Evolutionary conservation across 2,329 filamentous ascomycete species (phyloP).

Genomic region (Akanthomyces dipterigenus): DNA sequence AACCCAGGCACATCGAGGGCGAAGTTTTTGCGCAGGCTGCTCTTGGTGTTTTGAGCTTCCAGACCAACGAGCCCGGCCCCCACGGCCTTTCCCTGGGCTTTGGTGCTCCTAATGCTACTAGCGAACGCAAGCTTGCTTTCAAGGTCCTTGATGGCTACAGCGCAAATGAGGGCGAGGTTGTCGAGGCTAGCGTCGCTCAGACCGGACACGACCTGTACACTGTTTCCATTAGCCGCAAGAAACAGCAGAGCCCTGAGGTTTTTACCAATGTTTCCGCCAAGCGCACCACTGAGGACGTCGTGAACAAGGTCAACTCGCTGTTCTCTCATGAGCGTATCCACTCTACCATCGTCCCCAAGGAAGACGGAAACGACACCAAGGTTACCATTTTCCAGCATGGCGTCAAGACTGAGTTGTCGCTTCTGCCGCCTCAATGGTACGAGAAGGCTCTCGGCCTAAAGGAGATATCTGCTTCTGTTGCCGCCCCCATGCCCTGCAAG

Average conservation of each 20-base stretch:
- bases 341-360: constrained; percentile 64
- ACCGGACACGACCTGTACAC: constrained; percentile 40
- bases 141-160: constrained; percentile 54
- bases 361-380: constrained; percentile 47
- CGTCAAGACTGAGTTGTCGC: constrained; percentile 49
- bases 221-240: constrained; percentile 37
- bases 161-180: constrained; percentile 57
- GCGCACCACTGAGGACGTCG: constrained; percentile 21
- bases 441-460: constrained; percentile 81
- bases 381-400: constrained; percentile 73
- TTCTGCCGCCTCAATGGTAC: constrained; percentile 68
- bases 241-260: constrained; percentile 28
- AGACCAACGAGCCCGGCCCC: constrained; percentile 31
- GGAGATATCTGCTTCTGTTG: constrained; percentile 72
- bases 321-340: constrained; percentile 76
- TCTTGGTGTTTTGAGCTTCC: constrained; percentile 59
- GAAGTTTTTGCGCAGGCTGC: constrained; percentile 86
- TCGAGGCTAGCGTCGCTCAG: constrained; percentile 45
- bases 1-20: constrained; percentile 49
- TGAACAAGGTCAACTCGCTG: constrained; percentile 42
- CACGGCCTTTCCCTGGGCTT: constrained; percentile 51
- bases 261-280: constrained; percentile 42
- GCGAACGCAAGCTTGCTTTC: constrained; percentile 43
- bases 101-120: constrained; percentile 34
- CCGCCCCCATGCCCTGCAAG: constrained; percentile 97